A percentile compares a stretch with the other conserved stretches of the same genome.
phyloP scores from a whole-genome alignment of 257 asterid genomes.

The Ocimum tenuiflorum region DNA sequence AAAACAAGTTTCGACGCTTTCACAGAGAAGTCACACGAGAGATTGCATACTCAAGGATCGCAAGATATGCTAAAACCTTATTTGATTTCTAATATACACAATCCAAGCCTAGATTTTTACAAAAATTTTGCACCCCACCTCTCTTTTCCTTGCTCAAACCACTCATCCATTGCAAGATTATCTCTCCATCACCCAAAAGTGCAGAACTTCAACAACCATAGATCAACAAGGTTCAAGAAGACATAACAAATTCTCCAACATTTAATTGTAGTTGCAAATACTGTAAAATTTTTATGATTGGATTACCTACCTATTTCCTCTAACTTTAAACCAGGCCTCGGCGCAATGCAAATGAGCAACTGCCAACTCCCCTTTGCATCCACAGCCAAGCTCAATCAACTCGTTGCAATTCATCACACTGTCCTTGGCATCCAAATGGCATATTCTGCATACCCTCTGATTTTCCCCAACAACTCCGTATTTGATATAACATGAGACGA shows the following conservation, averaged over 20 bases:
- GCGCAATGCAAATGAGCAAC: constrained; percentile 67
- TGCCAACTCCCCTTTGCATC: constrained; percentile 85
- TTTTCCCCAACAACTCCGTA: constrained; percentile 22
- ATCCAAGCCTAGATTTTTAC: background rate
- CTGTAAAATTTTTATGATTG: background rate
- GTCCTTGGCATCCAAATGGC: constrained; percentile 64
- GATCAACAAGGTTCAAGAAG: background rate
- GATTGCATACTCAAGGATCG: background rate
- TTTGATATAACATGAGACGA: constrained; percentile 32
- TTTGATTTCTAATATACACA: constrained; percentile 2
- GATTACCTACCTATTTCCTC: constrained; percentile 57
- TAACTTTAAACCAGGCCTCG: constrained; percentile 72
- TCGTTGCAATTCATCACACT: constrained; percentile 27
- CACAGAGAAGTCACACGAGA: background rate
- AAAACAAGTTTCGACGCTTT: no score
- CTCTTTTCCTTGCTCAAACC: background rate
- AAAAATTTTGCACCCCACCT: background rate
- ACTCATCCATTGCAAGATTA: background rate
- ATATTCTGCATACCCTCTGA: constrained; percentile 55
- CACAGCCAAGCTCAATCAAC: constrained; percentile 81
- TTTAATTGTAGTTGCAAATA: background rate
- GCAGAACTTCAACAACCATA: no score
- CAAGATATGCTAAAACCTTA: background rate
- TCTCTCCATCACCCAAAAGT: background rate
- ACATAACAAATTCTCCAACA: constrained; percentile 1